Conservation (phyloP, 768 basidiomycete genomes). For the Xerocomellus intermedius region DNA sequence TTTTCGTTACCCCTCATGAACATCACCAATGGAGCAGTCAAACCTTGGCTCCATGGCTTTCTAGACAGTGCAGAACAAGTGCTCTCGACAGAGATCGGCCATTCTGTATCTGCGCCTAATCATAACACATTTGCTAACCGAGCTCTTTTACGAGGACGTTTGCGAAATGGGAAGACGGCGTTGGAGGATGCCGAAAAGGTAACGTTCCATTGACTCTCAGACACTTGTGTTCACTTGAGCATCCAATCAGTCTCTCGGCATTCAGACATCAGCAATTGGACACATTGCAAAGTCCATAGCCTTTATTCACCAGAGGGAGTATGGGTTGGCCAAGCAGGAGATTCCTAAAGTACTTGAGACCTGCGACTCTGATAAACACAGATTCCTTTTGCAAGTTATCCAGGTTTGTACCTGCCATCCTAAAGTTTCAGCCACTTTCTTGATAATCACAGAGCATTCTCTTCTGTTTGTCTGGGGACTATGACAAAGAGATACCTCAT, state of each 20-base stretch:
- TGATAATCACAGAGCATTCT: constrained; percentile 11
- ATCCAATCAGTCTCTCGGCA: constrained; percentile 6
- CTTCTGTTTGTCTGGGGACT: constrained; percentile 8
- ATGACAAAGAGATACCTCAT: background rate
- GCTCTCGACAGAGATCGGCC: constrained; percentile 8
- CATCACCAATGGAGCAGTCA: constrained; percentile 17
- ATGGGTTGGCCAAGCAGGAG: constrained; percentile 1
- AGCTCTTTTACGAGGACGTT: constrained; percentile 13
- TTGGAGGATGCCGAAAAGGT: constrained; percentile 14
- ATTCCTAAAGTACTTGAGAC: background rate
- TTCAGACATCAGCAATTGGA: constrained; percentile 15
- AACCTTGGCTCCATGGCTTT: constrained; percentile 18
- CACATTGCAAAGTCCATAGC: constrained; percentile 14
- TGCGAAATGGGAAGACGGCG: background rate
- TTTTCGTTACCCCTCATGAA: constrained; percentile 15
- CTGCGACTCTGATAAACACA: background rate
- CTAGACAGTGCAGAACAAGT: constrained; percentile 8
- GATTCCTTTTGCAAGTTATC: constrained; percentile 6
- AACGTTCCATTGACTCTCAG: background rate
- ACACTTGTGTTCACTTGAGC: background rate
- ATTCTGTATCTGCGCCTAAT: background rate
- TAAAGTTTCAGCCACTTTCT: background rate
- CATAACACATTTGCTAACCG: constrained; percentile 14
- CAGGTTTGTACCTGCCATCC: constrained; percentile 2
- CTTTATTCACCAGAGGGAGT: background rate